Evolutionary conservation across 345 rosid genomes (phyloP).

Genomic region (Syzygium aqueum): DNA sequence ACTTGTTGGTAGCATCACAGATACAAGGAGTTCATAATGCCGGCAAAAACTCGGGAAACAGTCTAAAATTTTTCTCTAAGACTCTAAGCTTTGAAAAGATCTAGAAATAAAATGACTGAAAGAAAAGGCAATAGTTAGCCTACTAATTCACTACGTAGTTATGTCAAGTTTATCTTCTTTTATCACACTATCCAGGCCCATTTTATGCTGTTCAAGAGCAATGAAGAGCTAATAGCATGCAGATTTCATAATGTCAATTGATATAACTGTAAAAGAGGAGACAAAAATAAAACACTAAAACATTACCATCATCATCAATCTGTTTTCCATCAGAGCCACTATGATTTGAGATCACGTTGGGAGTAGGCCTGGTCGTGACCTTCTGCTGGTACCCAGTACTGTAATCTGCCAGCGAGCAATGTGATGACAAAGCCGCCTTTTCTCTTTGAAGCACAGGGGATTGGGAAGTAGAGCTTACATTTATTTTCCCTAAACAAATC

Average conservation of each 20-base stretch:
- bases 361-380: neutral
- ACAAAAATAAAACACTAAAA: neutral
- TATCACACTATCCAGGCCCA: neutral
- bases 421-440: neutral
- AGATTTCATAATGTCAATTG: neutral
- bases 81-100: neutral
- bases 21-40: neutral
- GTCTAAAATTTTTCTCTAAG: neutral
- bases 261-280: neutral
- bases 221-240: neutral
- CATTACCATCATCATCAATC: neutral
- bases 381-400: neutral
- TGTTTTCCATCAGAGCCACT: neutral
- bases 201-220: neutral
- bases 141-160: neutral
- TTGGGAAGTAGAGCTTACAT: neutral
- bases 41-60: neutral
- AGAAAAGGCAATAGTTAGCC: neutral
- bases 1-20: neutral
- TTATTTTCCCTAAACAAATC: slow-evolving; percentile 1
- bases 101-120: neutral
- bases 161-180: neutral
- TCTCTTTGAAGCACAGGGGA: neutral
- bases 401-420: neutral
- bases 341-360: neutral